Conservation (phyloP, 108 stramenopile species). For the Skeletonema costatum region DNA sequence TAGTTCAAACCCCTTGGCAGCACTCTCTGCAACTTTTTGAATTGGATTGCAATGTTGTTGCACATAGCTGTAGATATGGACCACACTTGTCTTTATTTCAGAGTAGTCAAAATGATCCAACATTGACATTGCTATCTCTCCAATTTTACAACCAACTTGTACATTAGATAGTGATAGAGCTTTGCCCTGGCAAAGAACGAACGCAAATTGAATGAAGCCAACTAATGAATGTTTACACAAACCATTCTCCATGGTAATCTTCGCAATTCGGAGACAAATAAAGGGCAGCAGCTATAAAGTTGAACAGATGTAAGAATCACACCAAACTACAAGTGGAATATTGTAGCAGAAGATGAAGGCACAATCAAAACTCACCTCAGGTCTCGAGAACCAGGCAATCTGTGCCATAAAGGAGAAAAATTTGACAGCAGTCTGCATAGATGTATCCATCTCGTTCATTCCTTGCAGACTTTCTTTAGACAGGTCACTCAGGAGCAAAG, state of each 20-base stretch:
- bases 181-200: background rate
- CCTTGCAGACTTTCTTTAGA: background rate
- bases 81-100: background rate
- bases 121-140: background rate
- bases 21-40: background rate
- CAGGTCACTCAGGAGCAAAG: background rate
- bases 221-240: conserved; percentile 2
- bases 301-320: background rate
- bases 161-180: background rate
- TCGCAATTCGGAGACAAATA: background rate
- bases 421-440: background rate
- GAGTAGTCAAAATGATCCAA: background rate
- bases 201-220: background rate
- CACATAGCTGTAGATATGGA: background rate
- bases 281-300: background rate
- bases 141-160: background rate
- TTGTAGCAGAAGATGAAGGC: background rate
- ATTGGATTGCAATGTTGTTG: background rate
- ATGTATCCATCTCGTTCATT: background rate
- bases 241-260: background rate
- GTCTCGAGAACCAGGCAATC: background rate
- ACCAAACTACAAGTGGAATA: background rate
- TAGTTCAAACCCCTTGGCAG: conserved; percentile 12
- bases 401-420: background rate
- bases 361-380: background rate